phyloP scores from a whole-genome alignment of 192 early-diverging fungal species.

The Coemansia erecta region DNA sequence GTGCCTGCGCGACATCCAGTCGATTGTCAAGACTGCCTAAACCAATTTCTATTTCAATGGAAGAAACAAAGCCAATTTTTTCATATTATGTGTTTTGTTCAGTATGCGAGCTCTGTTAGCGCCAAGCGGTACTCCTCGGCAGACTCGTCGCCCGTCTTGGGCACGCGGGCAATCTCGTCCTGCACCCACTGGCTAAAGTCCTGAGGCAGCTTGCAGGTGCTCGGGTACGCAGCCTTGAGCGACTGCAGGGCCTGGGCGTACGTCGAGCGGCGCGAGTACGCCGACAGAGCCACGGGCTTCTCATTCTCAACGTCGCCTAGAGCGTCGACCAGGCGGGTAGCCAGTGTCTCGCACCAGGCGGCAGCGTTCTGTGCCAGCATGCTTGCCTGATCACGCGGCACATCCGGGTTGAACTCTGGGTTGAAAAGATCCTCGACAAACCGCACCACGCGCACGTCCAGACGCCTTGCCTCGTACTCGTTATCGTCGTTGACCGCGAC shows the following conservation, averaged over 20 bases:
- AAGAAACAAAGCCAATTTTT: no score
- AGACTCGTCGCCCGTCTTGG: constrained; percentile 1
- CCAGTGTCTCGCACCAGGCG: constrained; percentile 32
- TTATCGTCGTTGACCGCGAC: not conserved
- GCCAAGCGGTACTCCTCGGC: constrained; percentile 32
- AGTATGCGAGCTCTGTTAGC: constrained; percentile 16
- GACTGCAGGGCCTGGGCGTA: constrained; percentile 28
- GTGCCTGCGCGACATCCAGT: constrained; percentile 55
- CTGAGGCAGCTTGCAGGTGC: constrained; percentile 13
- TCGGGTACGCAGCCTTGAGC: constrained; percentile 16
- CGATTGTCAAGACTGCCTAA: constrained; percentile 44
- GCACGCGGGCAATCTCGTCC: constrained; percentile 15
- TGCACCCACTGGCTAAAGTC: constrained; percentile 22
- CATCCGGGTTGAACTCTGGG: constrained; percentile 30
- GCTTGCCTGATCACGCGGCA: not conserved
- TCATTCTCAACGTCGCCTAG: constrained; percentile 10
- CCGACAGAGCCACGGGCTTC: not conserved
- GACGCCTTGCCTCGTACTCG: constrained; percentile 16
- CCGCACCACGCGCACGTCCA: constrained; percentile 29
- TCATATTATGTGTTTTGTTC: no score
- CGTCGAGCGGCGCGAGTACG: constrained; percentile 13
- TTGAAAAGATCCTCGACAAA: constrained; percentile 46
- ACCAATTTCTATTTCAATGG: constrained; percentile 1
- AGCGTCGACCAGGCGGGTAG: constrained; percentile 12
- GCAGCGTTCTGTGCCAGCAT: constrained; percentile 19